A percentile compares a stretch with the other conserved stretches of the same genome.
Evolutionary conservation across 208 protist genomes (phyloP).

Genomic region (Leishmania tarentolae): DNA sequence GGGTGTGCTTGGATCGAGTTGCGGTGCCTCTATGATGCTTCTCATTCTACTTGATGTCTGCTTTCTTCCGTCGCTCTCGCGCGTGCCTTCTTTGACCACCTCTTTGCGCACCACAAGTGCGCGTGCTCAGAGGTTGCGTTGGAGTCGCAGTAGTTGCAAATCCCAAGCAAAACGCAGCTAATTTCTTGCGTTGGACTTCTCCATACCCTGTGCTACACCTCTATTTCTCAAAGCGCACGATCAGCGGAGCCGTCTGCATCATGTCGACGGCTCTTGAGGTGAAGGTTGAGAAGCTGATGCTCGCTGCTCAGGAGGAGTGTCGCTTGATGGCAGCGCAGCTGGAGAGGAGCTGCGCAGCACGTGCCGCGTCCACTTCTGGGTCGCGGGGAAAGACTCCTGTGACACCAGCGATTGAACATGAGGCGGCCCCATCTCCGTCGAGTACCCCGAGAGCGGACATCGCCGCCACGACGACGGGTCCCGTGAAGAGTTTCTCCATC

Average conservation of each 20-base stretch:
- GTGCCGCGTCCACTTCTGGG: background rate
- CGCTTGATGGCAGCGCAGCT: conserved; percentile 37
- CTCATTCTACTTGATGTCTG: background rate
- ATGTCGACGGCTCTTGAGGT: conserved; percentile 3
- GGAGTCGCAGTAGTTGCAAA: background rate
- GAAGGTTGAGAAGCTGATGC: conserved; percentile 21
- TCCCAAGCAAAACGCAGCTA: too few relatives aligned
- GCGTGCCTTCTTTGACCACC: background rate
- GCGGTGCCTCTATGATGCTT: background rate
- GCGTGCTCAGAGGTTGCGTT: background rate
- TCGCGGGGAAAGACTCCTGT: background rate
- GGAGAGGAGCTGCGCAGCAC: conserved; percentile 26
- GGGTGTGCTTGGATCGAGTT: background rate
- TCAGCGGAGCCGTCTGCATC: background rate
- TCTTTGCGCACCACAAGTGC: background rate
- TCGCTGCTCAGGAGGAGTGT: conserved; percentile 29
- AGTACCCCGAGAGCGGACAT: background rate
- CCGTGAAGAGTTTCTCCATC: background rate
- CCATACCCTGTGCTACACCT: background rate
- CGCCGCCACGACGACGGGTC: background rate
- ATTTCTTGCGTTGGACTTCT: background rate
- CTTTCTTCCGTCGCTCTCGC: background rate
- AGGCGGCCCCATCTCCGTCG: background rate
- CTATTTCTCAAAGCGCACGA: background rate
- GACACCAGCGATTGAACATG: background rate